These are phyloP conservation scores for Lepidium campestre DNA, from an alignment of 441 rosid species.

Conservation along the genomic window DNA sequence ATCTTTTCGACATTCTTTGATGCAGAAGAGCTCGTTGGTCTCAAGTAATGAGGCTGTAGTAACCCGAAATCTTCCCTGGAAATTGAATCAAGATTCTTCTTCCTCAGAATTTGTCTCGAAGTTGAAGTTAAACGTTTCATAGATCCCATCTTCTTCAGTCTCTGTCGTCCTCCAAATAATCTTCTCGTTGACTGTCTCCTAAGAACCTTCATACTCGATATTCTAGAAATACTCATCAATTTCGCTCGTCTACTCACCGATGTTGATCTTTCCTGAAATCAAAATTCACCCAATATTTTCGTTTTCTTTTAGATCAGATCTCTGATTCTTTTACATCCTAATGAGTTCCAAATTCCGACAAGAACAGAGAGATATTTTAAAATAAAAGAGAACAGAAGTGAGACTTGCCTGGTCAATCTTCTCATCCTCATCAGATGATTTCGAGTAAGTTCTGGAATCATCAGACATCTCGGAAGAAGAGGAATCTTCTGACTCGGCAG, in stretches of 20 bases:
- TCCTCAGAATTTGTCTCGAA: conserved; percentile 16
- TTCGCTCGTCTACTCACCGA: conserved; percentile 34
- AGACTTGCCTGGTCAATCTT: conserved; percentile 50
- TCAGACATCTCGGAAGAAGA: conserved; percentile 36
- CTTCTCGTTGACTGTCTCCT: conserved; percentile 48
- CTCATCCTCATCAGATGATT: conserved; percentile 26
- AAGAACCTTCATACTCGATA: conserved; percentile 38
- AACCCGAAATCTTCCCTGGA: conserved; percentile 20
- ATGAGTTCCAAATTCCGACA: background rate
- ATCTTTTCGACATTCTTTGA: conserved; percentile 36
- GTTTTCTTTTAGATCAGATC: background rate
- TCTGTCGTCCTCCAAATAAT: conserved; percentile 38
- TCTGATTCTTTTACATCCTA: conserved; percentile 13
- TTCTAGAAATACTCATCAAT: conserved; percentile 36
- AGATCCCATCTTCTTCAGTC: conserved; percentile 43
- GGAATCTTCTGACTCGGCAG: conserved; percentile 37
- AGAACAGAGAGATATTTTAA: background rate
- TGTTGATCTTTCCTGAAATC: conserved; percentile 38
- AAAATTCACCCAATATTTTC: background rate
- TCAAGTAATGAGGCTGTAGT: conserved; percentile 30
- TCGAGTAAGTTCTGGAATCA: conserved; percentile 34
- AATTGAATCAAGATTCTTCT: conserved; percentile 12
- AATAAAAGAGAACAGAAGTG: conserved; percentile 4
- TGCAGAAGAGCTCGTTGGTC: conserved; percentile 34
- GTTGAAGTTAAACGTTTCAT: conserved; percentile 28